Evolutionary conservation across 1,284 basidiomycete genomes (phyloP).

Genomic region (Jaminaea rosea): DNA sequence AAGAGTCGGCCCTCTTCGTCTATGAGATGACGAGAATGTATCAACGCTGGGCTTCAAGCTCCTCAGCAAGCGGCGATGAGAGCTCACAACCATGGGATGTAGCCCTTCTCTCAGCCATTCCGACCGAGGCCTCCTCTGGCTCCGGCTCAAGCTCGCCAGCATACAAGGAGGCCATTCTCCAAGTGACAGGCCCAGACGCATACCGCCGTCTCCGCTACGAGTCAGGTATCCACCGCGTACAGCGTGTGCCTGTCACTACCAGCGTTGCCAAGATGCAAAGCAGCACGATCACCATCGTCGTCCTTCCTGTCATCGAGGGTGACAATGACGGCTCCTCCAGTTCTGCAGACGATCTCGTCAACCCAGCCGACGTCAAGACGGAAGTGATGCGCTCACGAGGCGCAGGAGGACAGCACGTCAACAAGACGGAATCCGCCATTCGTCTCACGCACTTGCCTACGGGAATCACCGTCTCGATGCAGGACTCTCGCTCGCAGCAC

Average conservation of each 20-base stretch:
- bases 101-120: conserved; percentile 3
- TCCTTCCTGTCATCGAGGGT: conserved; percentile 35
- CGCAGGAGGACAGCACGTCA: conserved; percentile 97
- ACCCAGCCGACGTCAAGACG: conserved; percentile 74
- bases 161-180: conserved; percentile 68
- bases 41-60: conserved; percentile 51
- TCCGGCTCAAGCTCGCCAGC: conserved; percentile 6
- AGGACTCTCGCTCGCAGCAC: conserved; percentile 93
- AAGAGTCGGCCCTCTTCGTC: conserved; percentile 75
- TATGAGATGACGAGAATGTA: conserved; percentile 78
- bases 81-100: no score
- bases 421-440: conserved; percentile 97
- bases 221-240: conserved; percentile 90
- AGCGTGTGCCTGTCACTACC: conserved; percentile 85
- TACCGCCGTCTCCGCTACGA: conserved; percentile 79
- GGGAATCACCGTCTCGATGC: conserved; percentile 93
- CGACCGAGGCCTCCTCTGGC: conserved; percentile 40
- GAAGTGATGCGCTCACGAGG: conserved; percentile 93
- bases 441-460: conserved; percentile 86
- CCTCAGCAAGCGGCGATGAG: no score
- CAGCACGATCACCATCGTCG: conserved; percentile 69
- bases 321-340: background rate
- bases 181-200: conserved; percentile 66
- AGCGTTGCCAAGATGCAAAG: conserved; percentile 79
- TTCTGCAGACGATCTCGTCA: conserved; percentile 48